These are phyloP conservation scores for Coffea humblotiana DNA, from an alignment of 305 asterid genomes.

Conservation along the genomic window DNA sequence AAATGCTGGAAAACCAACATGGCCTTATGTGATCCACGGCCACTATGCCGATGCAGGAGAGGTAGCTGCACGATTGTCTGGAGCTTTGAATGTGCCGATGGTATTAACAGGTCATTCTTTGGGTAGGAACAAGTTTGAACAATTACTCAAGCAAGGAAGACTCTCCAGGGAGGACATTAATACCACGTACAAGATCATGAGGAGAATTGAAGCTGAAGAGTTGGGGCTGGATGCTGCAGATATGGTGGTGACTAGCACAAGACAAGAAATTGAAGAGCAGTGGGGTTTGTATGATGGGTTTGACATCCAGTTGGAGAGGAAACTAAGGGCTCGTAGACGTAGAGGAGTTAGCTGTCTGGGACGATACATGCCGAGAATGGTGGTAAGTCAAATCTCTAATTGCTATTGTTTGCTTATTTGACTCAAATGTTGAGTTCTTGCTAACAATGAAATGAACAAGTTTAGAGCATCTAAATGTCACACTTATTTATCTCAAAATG, in stretches of 20 bases:
- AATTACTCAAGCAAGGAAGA: slow-evolving; percentile 60
- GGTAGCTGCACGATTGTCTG: slow-evolving; percentile 55
- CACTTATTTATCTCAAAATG: not conserved
- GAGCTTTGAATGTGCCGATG: slow-evolving; percentile 58
- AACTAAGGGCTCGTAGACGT: slow-evolving; percentile 53
- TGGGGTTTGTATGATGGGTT: slow-evolving; percentile 75
- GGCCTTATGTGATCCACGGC: slow-evolving; percentile 72
- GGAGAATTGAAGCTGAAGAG: slow-evolving; percentile 71
- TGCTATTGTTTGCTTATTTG: not conserved
- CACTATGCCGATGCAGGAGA: slow-evolving; percentile 74
- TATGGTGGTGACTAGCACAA: slow-evolving; percentile 69
- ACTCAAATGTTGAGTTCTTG: not conserved
- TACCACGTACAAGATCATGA: slow-evolving; percentile 52
- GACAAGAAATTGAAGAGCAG: slow-evolving; percentile 71
- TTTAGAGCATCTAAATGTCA: not conserved
- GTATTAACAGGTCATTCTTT: slow-evolving; percentile 65
- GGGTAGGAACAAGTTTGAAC: slow-evolving; percentile 68
- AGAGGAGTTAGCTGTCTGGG: slow-evolving; percentile 66
- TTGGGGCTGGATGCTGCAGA: slow-evolving; percentile 58
- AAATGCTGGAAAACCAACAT: slow-evolving; percentile 47
- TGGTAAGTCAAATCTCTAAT: slow-evolving; percentile 36
- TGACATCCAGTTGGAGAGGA: slow-evolving; percentile 61
- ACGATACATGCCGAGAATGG: slow-evolving; percentile 71
- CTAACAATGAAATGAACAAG: not conserved
- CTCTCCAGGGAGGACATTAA: slow-evolving; percentile 60